Percentiles rank a stretch among this genome's conserved stretches.
phyloP scores from a whole-genome alignment of 257 asterid genomes.

The Scutellaria minor region DNA sequence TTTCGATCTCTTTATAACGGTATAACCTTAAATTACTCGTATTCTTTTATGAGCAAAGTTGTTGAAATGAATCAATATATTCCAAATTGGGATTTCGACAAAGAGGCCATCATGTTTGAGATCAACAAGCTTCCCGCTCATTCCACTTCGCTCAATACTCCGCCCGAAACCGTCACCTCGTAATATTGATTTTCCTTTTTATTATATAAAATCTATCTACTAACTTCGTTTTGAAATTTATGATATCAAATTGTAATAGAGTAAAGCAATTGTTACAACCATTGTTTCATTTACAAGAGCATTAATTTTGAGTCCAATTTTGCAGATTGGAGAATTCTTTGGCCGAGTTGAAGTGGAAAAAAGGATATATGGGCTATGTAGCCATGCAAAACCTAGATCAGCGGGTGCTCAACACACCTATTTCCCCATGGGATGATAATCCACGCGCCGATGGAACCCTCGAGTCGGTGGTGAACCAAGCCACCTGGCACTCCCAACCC shows the following conservation, averaged over 20 bases:
- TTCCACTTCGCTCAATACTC: slow-evolving; percentile 29
- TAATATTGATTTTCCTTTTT: not conserved
- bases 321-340: slow-evolving; percentile 62
- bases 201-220: too few species aligned
- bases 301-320: not conserved
- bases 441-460: too few species aligned
- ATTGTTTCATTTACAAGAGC: too few species aligned
- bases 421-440: not conserved
- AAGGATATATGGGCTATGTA: slow-evolving; percentile 49
- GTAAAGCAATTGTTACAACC: not conserved
- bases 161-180: slow-evolving; percentile 35
- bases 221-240: too few species aligned
- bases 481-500: slow-evolving; percentile 52
- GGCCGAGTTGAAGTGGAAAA: slow-evolving; percentile 75
- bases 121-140: slow-evolving; percentile 18
- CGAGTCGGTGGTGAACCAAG: slow-evolving; percentile 48
- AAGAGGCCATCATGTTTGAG: slow-evolving; percentile 33
- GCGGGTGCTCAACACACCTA: slow-evolving; percentile 37
- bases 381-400: slow-evolving; percentile 72
- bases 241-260: too few species aligned
- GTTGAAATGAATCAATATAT: slow-evolving; percentile 67
- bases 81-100: slow-evolving; percentile 70
- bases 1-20: too few species aligned
- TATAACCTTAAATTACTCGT: not conserved
- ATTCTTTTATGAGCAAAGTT: too few species aligned